These are phyloP conservation scores for Populus hybrid DNA, from an alignment of 441 rosid genomes.

Conservation along the genomic window DNA sequence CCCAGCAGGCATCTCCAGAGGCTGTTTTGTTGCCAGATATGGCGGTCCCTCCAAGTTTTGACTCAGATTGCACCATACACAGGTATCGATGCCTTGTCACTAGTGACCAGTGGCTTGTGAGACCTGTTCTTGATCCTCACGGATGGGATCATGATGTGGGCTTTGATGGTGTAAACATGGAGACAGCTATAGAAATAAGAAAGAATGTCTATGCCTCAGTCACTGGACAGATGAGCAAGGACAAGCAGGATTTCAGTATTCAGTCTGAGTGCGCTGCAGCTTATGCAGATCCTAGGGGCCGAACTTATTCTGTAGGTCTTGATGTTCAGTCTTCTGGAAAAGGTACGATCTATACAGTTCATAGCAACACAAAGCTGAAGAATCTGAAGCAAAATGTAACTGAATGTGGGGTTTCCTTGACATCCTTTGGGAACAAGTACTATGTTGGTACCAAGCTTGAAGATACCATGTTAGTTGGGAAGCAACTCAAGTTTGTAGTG, in stretches of 20 bases:
- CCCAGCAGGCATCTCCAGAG: slow-evolving; percentile 40
- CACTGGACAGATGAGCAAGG: slow-evolving; percentile 75
- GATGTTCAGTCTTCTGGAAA: slow-evolving; percentile 81
- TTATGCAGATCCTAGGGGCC: slow-evolving; percentile 47
- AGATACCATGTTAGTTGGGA: slow-evolving; percentile 64
- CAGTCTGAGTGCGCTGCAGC: slow-evolving; percentile 74
- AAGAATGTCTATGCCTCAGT: slow-evolving; percentile 52
- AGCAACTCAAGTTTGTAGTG: slow-evolving; percentile 59
- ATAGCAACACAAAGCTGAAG: slow-evolving; percentile 57
- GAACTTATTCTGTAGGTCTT: slow-evolving; percentile 53
- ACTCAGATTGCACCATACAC: slow-evolving; percentile 61
- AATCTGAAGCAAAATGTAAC: slow-evolving; percentile 57
- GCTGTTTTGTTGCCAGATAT: slow-evolving; percentile 68
- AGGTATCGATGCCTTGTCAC: slow-evolving; percentile 63
- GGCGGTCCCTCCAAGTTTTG: slow-evolving; percentile 78
- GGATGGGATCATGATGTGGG: slow-evolving; percentile 99
- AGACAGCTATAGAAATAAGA: slow-evolving; percentile 55
- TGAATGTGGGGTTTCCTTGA: slow-evolving; percentile 60
- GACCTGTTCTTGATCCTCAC: slow-evolving; percentile 90
- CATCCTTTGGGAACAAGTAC: slow-evolving; percentile 57
- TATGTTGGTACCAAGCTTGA: slow-evolving; percentile 77
- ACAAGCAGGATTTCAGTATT: slow-evolving; percentile 70
- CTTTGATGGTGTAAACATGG: slow-evolving; percentile 82
- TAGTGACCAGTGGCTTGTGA: slow-evolving; percentile 58
- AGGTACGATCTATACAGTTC: slow-evolving; percentile 63